Evolutionary conservation across 106 monocot species (phyloP).

Genomic region (Chionographis japonica): DNA sequence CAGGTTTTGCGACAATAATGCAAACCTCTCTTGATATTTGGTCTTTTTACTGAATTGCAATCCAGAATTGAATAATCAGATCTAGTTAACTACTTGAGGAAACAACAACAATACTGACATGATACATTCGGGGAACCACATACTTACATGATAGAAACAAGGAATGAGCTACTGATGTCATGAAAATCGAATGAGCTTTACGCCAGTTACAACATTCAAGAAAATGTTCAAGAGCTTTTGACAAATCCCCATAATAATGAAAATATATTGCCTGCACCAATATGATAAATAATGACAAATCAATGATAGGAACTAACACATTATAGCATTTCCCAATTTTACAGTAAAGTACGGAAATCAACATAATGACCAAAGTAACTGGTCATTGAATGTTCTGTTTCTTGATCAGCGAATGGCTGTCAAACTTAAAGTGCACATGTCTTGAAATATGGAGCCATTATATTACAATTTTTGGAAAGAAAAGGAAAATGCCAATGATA

Average conservation of each 20-base stretch:
- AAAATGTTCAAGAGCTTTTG: conserved; percentile 76
- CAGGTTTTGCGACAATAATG: too few relatives aligned
- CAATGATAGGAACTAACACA: neutral
- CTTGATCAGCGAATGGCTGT: too few relatives aligned
- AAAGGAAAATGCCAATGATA: neutral
- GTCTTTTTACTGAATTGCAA: too few relatives aligned
- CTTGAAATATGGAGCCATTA: neutral
- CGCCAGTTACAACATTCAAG: conserved; percentile 84
- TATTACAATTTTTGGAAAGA: neutral
- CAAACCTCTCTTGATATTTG: too few relatives aligned
- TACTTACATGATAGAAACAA: conserved; percentile 86
- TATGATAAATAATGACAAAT: neutral
- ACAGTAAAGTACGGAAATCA: too few relatives aligned
- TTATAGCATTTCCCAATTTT: too few relatives aligned
- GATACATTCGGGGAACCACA: neutral
- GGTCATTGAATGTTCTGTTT: too few relatives aligned
- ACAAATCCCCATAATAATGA: conserved; percentile 76
- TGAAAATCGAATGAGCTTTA: conserved; percentile 83
- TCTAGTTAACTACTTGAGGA: neutral
- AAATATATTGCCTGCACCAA: conserved; percentile 74
- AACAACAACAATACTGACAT: neutral
- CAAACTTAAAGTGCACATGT: too few relatives aligned
- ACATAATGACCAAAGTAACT: too few relatives aligned
- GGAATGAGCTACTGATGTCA: conserved; percentile 76
- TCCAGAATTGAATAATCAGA: too few relatives aligned